Conservation (phyloP, 768 basidiomycete species). For the Leccinum incarnatum region DNA sequence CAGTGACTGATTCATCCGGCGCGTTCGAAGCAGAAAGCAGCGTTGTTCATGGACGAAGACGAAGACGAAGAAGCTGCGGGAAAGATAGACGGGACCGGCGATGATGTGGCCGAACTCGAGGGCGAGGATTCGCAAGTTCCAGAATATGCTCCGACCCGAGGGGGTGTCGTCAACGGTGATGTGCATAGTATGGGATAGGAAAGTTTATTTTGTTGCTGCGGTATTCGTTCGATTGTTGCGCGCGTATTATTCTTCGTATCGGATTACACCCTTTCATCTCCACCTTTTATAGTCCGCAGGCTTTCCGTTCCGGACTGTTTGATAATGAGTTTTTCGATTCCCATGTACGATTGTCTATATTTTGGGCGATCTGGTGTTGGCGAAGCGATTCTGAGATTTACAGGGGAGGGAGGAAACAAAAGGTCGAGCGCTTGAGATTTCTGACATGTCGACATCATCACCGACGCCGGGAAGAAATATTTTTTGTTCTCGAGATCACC, state of each 20-base stretch:
- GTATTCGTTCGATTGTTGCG: background rate
- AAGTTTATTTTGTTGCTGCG: background rate
- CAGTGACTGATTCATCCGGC: background rate
- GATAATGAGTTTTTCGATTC: background rate
- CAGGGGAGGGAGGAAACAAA: no score
- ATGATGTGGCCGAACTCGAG: constrained; percentile 14
- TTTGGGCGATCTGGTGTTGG: background rate
- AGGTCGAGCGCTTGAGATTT: background rate
- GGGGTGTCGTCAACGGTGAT: constrained; percentile 20
- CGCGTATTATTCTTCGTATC: background rate
- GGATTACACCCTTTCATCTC: background rate
- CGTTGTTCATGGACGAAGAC: constrained; percentile 62
- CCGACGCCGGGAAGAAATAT: background rate
- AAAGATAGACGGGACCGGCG: background rate
- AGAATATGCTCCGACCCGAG: background rate
- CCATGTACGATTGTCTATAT: background rate
- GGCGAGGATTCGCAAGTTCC: background rate
- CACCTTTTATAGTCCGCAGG: background rate
- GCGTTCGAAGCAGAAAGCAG: constrained; percentile 51
- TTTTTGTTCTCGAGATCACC: background rate
- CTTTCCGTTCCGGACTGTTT: background rate
- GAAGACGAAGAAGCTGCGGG: constrained; percentile 33
- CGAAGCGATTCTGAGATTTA: background rate
- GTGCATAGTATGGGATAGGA: constrained; percentile 16
- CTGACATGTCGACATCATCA: background rate